Evolutionary conservation across 306 rosid genomes (phyloP).

Genomic region (Sicyos edulis): DNA sequence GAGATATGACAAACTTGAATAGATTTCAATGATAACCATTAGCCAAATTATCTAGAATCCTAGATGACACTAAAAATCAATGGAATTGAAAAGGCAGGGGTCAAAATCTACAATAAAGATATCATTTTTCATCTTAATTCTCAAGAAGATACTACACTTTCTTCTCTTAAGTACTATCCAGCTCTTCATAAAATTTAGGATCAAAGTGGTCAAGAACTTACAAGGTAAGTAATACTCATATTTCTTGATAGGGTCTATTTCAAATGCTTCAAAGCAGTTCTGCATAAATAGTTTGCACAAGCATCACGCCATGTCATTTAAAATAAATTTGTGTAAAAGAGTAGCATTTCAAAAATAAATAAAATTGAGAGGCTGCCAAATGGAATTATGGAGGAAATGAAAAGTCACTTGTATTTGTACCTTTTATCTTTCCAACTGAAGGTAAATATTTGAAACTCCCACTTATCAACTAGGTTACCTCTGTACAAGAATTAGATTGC

Average conservation of each 20-base stretch:
- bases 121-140: neutral
- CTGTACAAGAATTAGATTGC: too few relatives aligned
- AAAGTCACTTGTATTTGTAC: slow-evolving; percentile 25
- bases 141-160: too few relatives aligned
- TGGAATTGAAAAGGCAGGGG: neutral
- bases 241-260: slow-evolving; percentile 72
- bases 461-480: slow-evolving; percentile 52
- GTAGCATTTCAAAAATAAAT: neutral
- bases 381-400: neutral
- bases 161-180: neutral
- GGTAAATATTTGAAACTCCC: slow-evolving; percentile 61
- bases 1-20: slow-evolving; percentile 5
- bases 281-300: slow-evolving; percentile 18
- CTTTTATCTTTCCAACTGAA: slow-evolving; percentile 86
- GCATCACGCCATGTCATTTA: slow-evolving; percentile 2
- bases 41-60: too few relatives aligned
- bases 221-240: slow-evolving; percentile 84
- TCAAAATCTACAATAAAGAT: neutral
- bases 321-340: neutral
- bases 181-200: neutral
- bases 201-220: slow-evolving; percentile 31
- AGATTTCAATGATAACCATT: too few relatives aligned
- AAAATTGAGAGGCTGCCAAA: too few relatives aligned
- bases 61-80: neutral
- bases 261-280: slow-evolving; percentile 78